These are phyloP conservation scores for Alternaria sp. DNA, from an alignment of 2,329 filamentous ascomycete genomes.

Conservation along the genomic window DNA sequence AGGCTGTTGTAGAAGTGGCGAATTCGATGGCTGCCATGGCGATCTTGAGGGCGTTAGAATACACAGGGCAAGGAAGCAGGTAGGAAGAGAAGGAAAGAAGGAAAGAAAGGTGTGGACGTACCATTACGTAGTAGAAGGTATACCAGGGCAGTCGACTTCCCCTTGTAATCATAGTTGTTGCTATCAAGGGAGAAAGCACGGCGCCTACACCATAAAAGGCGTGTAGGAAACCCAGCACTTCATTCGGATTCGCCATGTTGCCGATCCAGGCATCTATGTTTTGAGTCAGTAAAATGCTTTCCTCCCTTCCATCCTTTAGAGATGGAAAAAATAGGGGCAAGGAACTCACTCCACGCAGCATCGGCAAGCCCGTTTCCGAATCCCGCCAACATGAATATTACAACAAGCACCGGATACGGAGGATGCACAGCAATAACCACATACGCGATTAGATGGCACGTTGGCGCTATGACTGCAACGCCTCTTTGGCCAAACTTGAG, in stretches of 20 bases:
- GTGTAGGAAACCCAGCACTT: slow-evolving; percentile 76
- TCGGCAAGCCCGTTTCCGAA: slow-evolving; percentile 76
- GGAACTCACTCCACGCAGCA: slow-evolving; percentile 58
- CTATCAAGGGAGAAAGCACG: slow-evolving; percentile 72
- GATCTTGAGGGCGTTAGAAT: slow-evolving; percentile 50
- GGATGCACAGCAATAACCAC: slow-evolving; percentile 72
- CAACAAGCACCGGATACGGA: slow-evolving; percentile 71
- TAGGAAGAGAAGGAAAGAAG: not conserved
- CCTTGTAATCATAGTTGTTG: slow-evolving; percentile 75
- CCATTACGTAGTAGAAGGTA: slow-evolving; percentile 79
- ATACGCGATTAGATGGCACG: slow-evolving; percentile 71
- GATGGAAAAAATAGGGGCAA: not conserved
- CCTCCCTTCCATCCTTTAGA: not conserved
- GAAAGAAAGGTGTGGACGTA: slow-evolving; percentile 48
- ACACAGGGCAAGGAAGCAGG: too few relatives aligned
- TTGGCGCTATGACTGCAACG: slow-evolving; percentile 70
- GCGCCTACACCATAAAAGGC: slow-evolving; percentile 76
- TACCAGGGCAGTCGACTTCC: slow-evolving; percentile 69
- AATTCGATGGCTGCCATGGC: slow-evolving; percentile 66
- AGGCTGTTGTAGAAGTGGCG: slow-evolving; percentile 61
- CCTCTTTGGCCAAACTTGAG: slow-evolving; percentile 73
- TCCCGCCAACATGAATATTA: slow-evolving; percentile 71
- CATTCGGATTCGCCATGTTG: slow-evolving; percentile 76
- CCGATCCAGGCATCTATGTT: slow-evolving; percentile 64
- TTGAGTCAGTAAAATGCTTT: not conserved